A percentile compares a stretch with the other conserved stretches of the same genome.
Evolutionary conservation across 345 rosid genomes (phyloP).

Genomic region (Salix brachista): DNA sequence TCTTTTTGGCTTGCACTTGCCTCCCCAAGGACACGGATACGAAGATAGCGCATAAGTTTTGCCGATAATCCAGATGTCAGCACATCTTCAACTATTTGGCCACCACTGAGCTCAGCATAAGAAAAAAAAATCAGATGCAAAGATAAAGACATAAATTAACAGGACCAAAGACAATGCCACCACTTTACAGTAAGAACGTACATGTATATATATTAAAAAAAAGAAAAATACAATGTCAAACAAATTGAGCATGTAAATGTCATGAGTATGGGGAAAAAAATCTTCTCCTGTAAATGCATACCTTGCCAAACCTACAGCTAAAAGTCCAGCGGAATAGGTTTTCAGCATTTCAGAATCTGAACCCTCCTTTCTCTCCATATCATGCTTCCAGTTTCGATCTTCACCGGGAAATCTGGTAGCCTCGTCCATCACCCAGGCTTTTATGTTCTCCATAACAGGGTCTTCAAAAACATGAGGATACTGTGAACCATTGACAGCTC

Average conservation of each 20-base stretch:
- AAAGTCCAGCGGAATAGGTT: conserved; percentile 89
- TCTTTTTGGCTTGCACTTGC: conserved; percentile 59
- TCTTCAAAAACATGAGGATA: conserved; percentile 91
- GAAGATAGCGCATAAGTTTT: conserved; percentile 94
- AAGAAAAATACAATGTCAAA: background rate
- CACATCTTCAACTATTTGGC: conserved; percentile 89
- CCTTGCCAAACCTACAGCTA: conserved; percentile 78
- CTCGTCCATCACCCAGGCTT: conserved; percentile 89
- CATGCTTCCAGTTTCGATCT: conserved; percentile 39
- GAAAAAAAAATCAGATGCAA: background rate
- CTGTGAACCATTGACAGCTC: conserved; percentile 35
- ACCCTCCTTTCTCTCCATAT: conserved; percentile 51
- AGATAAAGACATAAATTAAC: background rate
- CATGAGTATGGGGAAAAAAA: background rate
- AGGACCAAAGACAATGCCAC: too few relatives aligned
- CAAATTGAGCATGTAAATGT: conserved; percentile 16
- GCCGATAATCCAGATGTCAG: conserved; percentile 85
- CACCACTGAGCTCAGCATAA: conserved; percentile 53
- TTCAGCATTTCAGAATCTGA: conserved; percentile 81
- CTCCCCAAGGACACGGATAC: conserved; percentile 83
- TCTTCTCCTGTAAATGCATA: conserved; percentile 24
- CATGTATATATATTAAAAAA: background rate
- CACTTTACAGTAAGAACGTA: too few relatives aligned
- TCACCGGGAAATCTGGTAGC: conserved; percentile 50
- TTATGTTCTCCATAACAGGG: conserved; percentile 63